Evolutionary conservation across 495 filamentous ascomycete species (phyloP), one percentile per base, ranked within the genome.

Genomic region (Barbatosphaeria neglecta): DNA sequence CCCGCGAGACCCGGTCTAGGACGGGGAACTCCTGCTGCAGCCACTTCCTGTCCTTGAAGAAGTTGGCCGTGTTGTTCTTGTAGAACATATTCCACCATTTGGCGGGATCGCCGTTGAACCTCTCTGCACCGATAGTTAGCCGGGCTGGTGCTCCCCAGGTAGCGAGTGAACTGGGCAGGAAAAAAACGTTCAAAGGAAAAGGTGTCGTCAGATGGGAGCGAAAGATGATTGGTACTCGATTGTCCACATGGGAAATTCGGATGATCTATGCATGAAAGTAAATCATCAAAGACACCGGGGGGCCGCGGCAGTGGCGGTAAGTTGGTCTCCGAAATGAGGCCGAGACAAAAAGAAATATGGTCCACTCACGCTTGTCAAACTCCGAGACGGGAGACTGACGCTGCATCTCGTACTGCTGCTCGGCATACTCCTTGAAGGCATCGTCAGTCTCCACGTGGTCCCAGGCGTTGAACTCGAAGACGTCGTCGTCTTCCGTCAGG

Each of bases 41-140:
- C 92, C 92, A 98, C 61, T 96, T 96, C 41, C 92, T 81, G 55
- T 98, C 82, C 66, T 98, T 97, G 81, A 98, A 98, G 69, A 98
- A 98, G 60, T 96, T 95, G 45, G 78, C 74, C 6, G 82, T 84
- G 66, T 98, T 96, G 65, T 95, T 90, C 61, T 84, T 83, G 69
- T 98, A 98, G 69, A 98, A 98, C 37, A 80, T 70, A 56, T 97
- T 87, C 90, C 90, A 97, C 85, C 87, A 96, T 63, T 86, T 94
- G 9, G 82, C 87, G 4, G 92, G 92, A 47, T 92, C 78, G 23
- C 68, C 65, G 62, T 95, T 96, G 77, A 96, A 95, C 44, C 86
- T 82, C 41, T 64, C 74, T 78, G 45, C 31, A 31, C 22, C n/a
- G n/a, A 2, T 15, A 18, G 31, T 40, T 16, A 48, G 41, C 35